Conservation (phyloP, 2,329 filamentous ascomycete genomes). For the Whalleya microplaca region DNA sequence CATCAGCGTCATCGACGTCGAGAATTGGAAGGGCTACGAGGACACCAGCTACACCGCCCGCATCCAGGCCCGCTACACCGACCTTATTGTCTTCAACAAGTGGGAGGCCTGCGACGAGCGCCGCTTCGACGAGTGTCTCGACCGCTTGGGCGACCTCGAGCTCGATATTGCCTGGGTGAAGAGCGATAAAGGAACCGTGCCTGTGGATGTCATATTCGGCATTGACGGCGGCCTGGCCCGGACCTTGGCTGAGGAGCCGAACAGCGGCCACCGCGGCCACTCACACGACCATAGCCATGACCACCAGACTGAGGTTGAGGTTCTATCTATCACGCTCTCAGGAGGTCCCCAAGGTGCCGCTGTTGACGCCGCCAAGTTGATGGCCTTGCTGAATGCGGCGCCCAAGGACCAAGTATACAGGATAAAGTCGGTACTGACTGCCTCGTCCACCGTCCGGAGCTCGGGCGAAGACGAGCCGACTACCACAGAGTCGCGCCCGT, state of each 20-base stretch:
- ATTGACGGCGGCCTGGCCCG: slow-evolving; percentile 80
- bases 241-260: slow-evolving; percentile 48
- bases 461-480: slow-evolving; percentile 53
- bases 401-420: slow-evolving; percentile 95
- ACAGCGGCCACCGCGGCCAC: slow-evolving; percentile 36
- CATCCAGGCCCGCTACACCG: slow-evolving; percentile 86
- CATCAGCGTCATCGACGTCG: slow-evolving; percentile 86
- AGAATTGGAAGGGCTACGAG: slow-evolving; percentile 94
- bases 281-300: slow-evolving; percentile 48
- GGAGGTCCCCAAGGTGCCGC: slow-evolving; percentile 40
- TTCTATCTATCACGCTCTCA: slow-evolving; percentile 77
- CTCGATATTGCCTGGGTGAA: slow-evolving; percentile 83
- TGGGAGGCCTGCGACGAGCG: slow-evolving; percentile 79
- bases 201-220: slow-evolving; percentile 80
- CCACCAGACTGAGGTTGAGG: slow-evolving; percentile 89
- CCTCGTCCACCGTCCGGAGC: slow-evolving; percentile 48
- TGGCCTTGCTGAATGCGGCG: slow-evolving; percentile 69
- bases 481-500: slow-evolving; percentile 33
- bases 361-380: slow-evolving; percentile 64
- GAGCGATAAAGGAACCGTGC: slow-evolving; percentile 79
- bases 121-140: slow-evolving; percentile 75
- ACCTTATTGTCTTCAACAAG: slow-evolving; percentile 91
- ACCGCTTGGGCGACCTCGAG: slow-evolving; percentile 79
- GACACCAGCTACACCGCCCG: slow-evolving; percentile 88
- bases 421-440: slow-evolving; percentile 74